Evolutionary conservation across 192 early-diverging fungal species (phyloP).

Genomic region (Linnemannia zychae): DNA sequence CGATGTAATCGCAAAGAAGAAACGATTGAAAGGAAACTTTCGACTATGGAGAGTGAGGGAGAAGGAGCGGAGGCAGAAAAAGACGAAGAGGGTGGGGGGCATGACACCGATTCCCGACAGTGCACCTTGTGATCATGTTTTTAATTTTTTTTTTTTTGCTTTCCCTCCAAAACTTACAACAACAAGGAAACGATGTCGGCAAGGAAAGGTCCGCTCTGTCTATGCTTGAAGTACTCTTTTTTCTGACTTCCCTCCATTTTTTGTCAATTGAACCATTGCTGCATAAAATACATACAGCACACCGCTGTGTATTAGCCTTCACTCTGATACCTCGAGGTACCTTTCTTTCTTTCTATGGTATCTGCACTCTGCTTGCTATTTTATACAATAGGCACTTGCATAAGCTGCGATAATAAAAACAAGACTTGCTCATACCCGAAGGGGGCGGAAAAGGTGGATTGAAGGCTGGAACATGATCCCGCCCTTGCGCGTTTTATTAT

Average conservation of each 20-base stretch:
- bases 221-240: neutral
- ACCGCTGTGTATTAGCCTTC: too few relatives aligned
- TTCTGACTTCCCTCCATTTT: too few relatives aligned
- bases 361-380: neutral
- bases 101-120: neutral
- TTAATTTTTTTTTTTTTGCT: neutral
- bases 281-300: too few relatives aligned
- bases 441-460: neutral
- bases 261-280: too few relatives aligned
- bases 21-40: neutral
- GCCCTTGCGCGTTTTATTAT: neutral
- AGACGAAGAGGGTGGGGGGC: too few relatives aligned
- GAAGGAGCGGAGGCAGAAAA: neutral
- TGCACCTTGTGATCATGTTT: conserved; percentile 1
- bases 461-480: neutral
- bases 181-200: neutral
- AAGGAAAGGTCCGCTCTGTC: neutral
- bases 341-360: too few relatives aligned
- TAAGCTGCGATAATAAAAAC: neutral
- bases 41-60: too few relatives aligned
- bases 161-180: neutral
- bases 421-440: neutral
- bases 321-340: too few relatives aligned
- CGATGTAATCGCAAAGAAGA: neutral
- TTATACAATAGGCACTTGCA: neutral